Base-by-base conservation (phyloP, 2,329 filamentous ascomycete species). In the Pseudogymnoascus sp. region DNA sequence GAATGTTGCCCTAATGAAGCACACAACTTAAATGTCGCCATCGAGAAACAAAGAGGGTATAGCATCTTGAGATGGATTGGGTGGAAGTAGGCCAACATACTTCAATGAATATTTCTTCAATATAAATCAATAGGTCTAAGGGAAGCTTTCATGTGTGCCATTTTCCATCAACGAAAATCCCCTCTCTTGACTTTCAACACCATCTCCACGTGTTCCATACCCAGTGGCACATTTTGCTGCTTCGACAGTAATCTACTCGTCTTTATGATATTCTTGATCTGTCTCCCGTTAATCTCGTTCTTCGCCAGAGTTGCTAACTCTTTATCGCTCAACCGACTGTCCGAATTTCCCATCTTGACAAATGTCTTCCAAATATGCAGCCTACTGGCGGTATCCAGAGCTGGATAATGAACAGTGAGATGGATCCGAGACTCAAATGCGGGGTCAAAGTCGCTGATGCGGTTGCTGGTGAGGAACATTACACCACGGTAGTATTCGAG, bases 401-500 rank as follows among this genome's bases (percentile, higher is more conserved):
- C 58, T 2, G 63, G 61, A 36, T 71, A 73, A 12, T 67, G 61
- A 22, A 73, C 65, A 0, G 63, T 62, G 18, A 72, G 41, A 54
- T 75, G 71, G 18, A 75, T 71, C 3, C 73, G 67, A 1, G 66
- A 70, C 28, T 73, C 64, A 61, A 75, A 72, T 1, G 73, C 73
- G 1, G 68, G 63, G 59, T 75, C 73, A 47, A 74, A 71, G 12
- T 69, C 65, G 1, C 66, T 65, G 6, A 73, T 66, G 4, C 70
- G 67, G 54, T 74, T 74, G 8, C 70, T 73, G 0, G 74, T 76
- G 16, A 77, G 64, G 59, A 77, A 75, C 1, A 77, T 61, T 28
- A 76, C 72, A 0, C 74, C 75, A 25, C 74, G 66, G 59, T 73
- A 77, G 61, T 73, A 76, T 58, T 76, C 74, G 1, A 76, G 64